These are phyloP conservation scores for Saccharomyces hybrid DNA, from an alignment of 1,139 yeast genomes.

Conservation along the genomic window DNA sequence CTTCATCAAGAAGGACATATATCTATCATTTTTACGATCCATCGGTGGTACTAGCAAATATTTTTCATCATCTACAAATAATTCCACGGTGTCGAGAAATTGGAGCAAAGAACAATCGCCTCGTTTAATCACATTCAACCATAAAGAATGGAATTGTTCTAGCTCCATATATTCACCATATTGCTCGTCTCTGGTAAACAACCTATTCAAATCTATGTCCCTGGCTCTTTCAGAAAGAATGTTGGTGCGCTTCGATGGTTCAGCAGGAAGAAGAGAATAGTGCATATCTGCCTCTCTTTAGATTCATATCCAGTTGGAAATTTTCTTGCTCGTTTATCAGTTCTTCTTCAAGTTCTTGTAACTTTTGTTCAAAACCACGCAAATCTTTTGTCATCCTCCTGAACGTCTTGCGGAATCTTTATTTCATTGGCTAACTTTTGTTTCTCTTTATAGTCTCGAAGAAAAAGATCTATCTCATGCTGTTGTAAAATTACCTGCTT, in stretches of 20 bases:
- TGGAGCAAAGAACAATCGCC: conserved; percentile 41
- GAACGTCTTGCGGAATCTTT: neutral
- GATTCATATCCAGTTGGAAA: conserved; percentile 26
- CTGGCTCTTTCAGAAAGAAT: conserved; percentile 45
- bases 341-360: conserved; percentile 33
- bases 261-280: conserved; percentile 20
- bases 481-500: conserved; percentile 47
- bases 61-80: conserved; percentile 32
- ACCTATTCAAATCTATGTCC: conserved; percentile 40
- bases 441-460: conserved; percentile 41
- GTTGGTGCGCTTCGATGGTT: conserved; percentile 19
- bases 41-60: conserved; percentile 27
- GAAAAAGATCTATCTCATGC: conserved; percentile 56
- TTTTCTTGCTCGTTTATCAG: conserved; percentile 31
- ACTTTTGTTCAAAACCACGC: conserved; percentile 39
- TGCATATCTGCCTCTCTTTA: conserved; percentile 17
- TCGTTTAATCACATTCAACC: conserved; percentile 39
- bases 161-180: conserved; percentile 64
- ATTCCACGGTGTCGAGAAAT: conserved; percentile 38
- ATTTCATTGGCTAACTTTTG: conserved; percentile 18
- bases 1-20: conserved; percentile 39
- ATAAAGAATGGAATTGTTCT: conserved; percentile 41
- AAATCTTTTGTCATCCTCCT: conserved; percentile 24
- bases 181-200: conserved; percentile 54
- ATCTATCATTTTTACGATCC: conserved; percentile 32